Evolutionary conservation across 1,284 basidiomycete genomes (phyloP), one percentile per base, ranked within the genome.

Genomic region (Sporisorium scitamineum): DNA sequence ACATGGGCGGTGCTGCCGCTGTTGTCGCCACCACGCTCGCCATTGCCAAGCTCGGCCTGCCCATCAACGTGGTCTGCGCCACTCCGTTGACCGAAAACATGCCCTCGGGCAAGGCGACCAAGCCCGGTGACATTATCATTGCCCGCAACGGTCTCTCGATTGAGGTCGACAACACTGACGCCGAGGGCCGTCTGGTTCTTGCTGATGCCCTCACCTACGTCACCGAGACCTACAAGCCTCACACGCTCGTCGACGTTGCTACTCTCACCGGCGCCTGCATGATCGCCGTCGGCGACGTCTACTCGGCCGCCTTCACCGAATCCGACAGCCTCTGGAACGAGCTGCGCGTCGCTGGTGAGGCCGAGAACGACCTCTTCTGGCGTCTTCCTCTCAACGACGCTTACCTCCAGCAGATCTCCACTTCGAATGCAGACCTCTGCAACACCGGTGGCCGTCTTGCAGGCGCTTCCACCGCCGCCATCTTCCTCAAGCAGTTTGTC

Each of bases 141-240:
- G 92, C 93, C 7, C 93, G 93, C 90, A 94, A 94, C 82, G 93
- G 94, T 44, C 93, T 94, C 85, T 91, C 91, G 0, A 89, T 95
- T 34, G 93, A 95, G 84, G 66, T 95, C 41, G 93, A 94, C 86
- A 94, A 94, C 86, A 94, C 93, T 5, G 93, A 94, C 82, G 93
- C 93, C 5, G 93, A 94, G 83, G 94, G 94, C 20, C 90, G 94
- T 29, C 88, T 95, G 24, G 88, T 95, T 24, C 59, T 81, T n/a
- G 82, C 85, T 88, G 94, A 95, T 84, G 92, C 93, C 3, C 89
- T 95, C 54, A 93, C 93, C 85, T 95, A 95, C 84, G 90, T 90
- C n/a, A 90, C 91, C 0, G 90, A 91, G 8, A 88, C 89, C 53
- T 94, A 89, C 88, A 92, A 92, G 85, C 91, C 94, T 0, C 90